A percentile compares a stretch with the other conserved stretches of the same genome.
These are phyloP conservation scores for Dryadomyces sulphureus DNA, from an alignment of 2,329 filamentous ascomycete species.

Conservation along the genomic window DNA sequence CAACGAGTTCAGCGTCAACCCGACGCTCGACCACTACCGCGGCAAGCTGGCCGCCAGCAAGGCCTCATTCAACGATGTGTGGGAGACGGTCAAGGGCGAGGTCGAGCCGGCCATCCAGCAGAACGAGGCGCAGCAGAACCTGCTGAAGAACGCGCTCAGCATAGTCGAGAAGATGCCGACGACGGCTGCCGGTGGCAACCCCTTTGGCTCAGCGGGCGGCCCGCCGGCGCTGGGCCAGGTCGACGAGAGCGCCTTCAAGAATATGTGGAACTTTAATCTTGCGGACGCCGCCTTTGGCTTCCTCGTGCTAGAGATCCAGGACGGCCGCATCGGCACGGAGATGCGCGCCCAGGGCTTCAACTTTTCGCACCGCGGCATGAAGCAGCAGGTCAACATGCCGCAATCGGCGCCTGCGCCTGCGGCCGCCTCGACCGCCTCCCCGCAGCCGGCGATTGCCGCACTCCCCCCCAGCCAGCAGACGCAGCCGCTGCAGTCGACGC, in stretches of 20 bases:
- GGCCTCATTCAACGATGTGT: constrained; percentile 97
- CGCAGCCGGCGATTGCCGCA: constrained; percentile 14
- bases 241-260: constrained; percentile 98
- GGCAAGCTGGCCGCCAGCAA: constrained; percentile 97
- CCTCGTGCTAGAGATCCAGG: constrained; percentile 86
- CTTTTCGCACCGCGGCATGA: constrained; percentile 87
- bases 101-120: constrained; percentile 88
- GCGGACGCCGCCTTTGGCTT: constrained; percentile 96
- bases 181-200: constrained; percentile 88
- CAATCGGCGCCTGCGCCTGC: constrained; percentile 20
- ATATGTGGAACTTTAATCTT: constrained; percentile 99
- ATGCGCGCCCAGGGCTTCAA: constrained; percentile 99
- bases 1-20: constrained; percentile 99
- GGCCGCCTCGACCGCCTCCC: constrained; percentile 18
- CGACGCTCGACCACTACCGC: constrained; percentile 92
- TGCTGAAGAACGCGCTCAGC: constrained; percentile 79
- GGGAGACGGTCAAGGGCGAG: constrained; percentile 95
- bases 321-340: constrained; percentile 90
- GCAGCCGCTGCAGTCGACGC: constrained; percentile 13
- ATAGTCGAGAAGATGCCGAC: constrained; percentile 98
- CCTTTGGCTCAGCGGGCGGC: constrained; percentile 71
- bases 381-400: constrained; percentile 39
- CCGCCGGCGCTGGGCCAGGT: constrained; percentile 68
- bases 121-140: constrained; percentile 85
- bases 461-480: constrained; percentile 8